Base-by-base conservation (phyloP, 2,329 filamentous ascomycete species). In the Xylariales sp. region DNA sequence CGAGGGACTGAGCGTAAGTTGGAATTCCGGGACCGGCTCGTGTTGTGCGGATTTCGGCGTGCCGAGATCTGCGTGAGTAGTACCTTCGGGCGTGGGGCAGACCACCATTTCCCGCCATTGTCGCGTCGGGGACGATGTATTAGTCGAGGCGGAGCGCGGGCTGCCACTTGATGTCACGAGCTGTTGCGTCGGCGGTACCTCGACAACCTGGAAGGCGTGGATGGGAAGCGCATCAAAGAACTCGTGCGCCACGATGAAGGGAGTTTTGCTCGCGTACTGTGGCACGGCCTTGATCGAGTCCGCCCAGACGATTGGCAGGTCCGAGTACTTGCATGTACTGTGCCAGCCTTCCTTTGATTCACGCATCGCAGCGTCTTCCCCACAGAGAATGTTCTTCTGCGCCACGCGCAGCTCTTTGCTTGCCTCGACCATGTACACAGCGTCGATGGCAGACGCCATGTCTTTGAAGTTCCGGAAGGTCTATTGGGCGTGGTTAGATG, bases 181-280 rank as follows among this genome's bases (percentile, higher is more conserved):
- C 71, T 79, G 69, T 45, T 82, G 78, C 14, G 82, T 78, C 70
- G 82, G 82, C 52, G 85, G 77, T 41, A 83, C 79, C 5, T 80
- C 78, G 58, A 95, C 86, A 14, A 93, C 91, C 79, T 98, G 91
- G 78, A 99, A 99, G 68, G 93, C 90, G 79, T 99, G 94, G 73
- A 99, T 97, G 41, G 96, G 96, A 0, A 99, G 89, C 2, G 96
- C 96, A 74, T 99, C 96, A 82, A 99, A 99, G 84, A 99, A 98
- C 78, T 99, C 96, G 79, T 99, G 96, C 4, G 96, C 96, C 56
- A 98, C 88, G 68, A 99, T 97, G 79, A 98, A 97, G 0, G 96
- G 95, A 28, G 90, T 92, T 77, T 91, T 92, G 68, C 86, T 85
- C 28, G 89, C 81, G 68, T 88, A 89, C 90, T 72, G 58, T 32